Evolutionary conservation across 768 basidiomycete genomes (phyloP).

Genomic region (Termitomyces sp.): DNA sequence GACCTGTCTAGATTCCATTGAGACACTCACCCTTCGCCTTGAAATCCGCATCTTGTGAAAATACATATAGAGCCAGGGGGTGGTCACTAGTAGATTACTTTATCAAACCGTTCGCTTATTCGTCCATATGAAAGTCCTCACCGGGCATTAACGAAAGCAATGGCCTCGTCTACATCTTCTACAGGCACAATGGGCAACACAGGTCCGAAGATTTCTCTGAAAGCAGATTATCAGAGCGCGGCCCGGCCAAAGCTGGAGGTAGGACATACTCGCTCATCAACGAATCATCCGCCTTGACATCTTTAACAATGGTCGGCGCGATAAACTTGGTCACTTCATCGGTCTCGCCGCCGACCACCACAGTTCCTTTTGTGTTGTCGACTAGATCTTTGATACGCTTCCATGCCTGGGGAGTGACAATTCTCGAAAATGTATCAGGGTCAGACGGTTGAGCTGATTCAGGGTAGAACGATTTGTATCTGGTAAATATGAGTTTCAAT

Average conservation of each 20-base stretch:
- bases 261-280: constrained; percentile 67
- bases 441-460: constrained; percentile 37
- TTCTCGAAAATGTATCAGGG: constrained; percentile 41
- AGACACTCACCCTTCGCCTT: constrained; percentile 53
- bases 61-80: constrained; percentile 75
- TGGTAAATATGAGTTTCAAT: constrained; percentile 14
- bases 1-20: neutral
- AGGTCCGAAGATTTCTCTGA: constrained; percentile 82
- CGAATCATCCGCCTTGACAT: constrained; percentile 58
- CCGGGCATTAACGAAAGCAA: constrained; percentile 61
- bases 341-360: constrained; percentile 60
- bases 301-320: constrained; percentile 66
- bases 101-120: neutral
- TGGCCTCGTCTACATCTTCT: constrained; percentile 63
- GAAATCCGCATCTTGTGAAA: constrained; percentile 51
- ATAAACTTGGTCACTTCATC: constrained; percentile 57
- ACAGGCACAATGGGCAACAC: constrained; percentile 71
- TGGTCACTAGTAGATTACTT: constrained; percentile 42
- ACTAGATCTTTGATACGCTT: constrained; percentile 56
- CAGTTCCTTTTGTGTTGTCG: constrained; percentile 58
- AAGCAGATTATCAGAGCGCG: neutral
- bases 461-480: constrained; percentile 53
- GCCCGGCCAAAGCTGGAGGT: neutral
- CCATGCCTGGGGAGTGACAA: constrained; percentile 50
- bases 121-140: constrained; percentile 19